These are phyloP conservation scores for Fusarium austroafricanum DNA, from an alignment of 2,329 filamentous ascomycete genomes.

Conservation along the genomic window DNA sequence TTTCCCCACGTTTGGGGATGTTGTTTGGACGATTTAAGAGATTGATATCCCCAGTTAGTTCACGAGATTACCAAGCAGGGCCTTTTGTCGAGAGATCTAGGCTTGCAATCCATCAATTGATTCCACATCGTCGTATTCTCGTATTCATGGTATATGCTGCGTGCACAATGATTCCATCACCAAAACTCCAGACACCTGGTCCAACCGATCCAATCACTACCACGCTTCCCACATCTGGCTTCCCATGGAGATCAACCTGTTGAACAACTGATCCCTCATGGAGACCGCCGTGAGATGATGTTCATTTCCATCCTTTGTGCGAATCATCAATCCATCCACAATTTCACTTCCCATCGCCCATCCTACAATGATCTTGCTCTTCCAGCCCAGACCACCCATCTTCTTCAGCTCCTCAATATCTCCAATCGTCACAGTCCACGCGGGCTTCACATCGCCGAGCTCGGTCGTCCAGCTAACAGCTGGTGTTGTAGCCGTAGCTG, in stretches of 20 bases:
- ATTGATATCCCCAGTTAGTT: neutral
- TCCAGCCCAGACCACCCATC: slow-evolving; percentile 85
- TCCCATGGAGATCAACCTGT: slow-evolving; percentile 80
- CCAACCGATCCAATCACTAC: slow-evolving; percentile 53
- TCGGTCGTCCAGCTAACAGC: slow-evolving; percentile 74
- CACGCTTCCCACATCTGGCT: slow-evolving; percentile 86
- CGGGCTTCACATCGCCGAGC: slow-evolving; percentile 64
- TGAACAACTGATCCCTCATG: slow-evolving; percentile 82
- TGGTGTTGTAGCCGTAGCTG: slow-evolving; percentile 73
- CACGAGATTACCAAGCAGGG: slow-evolving; percentile 20
- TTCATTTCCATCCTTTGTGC: slow-evolving; percentile 65
- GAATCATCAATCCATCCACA: slow-evolving; percentile 78
- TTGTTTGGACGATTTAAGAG: neutral
- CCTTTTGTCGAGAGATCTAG: slow-evolving; percentile 1
- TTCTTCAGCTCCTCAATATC: slow-evolving; percentile 82
- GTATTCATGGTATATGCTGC: slow-evolving; percentile 6
- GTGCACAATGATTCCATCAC: slow-evolving; percentile 6
- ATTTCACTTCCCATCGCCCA: slow-evolving; percentile 81
- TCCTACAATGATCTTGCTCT: slow-evolving; percentile 83
- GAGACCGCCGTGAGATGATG: slow-evolving; percentile 77
- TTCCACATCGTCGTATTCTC: slow-evolving; percentile 18
- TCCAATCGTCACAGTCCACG: slow-evolving; percentile 76
- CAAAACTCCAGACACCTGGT: slow-evolving; percentile 13
- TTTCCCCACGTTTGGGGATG: slow-evolving; percentile 13
- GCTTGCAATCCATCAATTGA: neutral